phyloP scores from a whole-genome alignment of 352 stramenopile genomes.

The Stephanocyclus meneghinianus region DNA sequence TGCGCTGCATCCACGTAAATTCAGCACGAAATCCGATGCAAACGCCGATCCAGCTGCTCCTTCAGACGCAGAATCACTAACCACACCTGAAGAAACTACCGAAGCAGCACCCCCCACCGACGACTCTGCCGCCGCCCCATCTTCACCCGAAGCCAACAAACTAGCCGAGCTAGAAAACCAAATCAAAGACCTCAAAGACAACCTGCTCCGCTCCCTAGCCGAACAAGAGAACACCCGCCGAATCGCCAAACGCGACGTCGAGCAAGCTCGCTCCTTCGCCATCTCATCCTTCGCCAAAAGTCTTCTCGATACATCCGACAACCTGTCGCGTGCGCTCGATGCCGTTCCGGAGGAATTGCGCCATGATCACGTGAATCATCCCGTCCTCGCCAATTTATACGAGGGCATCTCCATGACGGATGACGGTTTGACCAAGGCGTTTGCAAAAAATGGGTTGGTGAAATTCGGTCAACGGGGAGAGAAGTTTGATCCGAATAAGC shows the following conservation, averaged over 20 bases:
- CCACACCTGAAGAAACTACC: neutral
- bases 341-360: conserved; percentile 82
- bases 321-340: conserved; percentile 92
- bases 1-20: conserved; percentile 10
- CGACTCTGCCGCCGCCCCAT: neutral
- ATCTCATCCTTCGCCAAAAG: conserved; percentile 95
- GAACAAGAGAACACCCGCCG: conserved; percentile 96
- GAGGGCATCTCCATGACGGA: conserved; percentile 95
- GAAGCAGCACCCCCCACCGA: conserved; percentile 23
- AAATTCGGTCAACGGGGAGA: conserved; percentile 92
- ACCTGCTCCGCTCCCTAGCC: conserved; percentile 88
- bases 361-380: conserved; percentile 63
- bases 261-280: conserved; percentile 90
- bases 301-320: conserved; percentile 96
- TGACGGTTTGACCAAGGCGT: conserved; percentile 93
- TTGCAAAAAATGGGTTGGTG: conserved; percentile 86
- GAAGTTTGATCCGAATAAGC: conserved; percentile 96
- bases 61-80: conserved; percentile 10
- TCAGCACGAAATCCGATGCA: conserved; percentile 41
- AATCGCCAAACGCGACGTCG: conserved; percentile 92
- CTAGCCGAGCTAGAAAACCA: conserved; percentile 52
- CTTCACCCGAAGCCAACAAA: neutral
- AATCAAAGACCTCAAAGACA: conserved; percentile 73
- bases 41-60: neutral
- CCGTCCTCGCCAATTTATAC: conserved; percentile 74